Base-by-base conservation (phyloP, 495 filamentous ascomycete species). In the Aspergillus bertholletiae region DNA sequence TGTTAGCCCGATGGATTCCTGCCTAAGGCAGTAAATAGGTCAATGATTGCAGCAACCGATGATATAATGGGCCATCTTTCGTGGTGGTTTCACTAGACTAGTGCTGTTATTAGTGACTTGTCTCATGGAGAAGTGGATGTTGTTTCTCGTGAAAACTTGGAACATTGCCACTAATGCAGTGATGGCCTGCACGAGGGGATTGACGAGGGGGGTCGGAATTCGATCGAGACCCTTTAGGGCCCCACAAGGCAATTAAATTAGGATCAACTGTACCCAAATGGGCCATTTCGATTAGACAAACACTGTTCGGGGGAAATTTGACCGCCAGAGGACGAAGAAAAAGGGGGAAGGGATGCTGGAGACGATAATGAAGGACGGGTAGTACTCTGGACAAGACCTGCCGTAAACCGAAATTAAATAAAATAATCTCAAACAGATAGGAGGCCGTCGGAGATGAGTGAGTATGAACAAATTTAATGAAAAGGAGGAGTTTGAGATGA, bases 161-260 rank as follows among this genome's bases (percentile, higher is more conserved):
- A 43, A 43, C 39, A 43, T 43, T 43, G 18, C 39, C 39, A 43
- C 39, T 43, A 43, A 43, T 2, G 20, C 17, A 22, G 4, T 18
- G 22, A 43, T 43, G 18, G 37, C 17, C 37, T 40, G 37, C 37
- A 40, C 37, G 37, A 40, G 37, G 39, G 20, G 39, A 22, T 22
- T 20, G 18, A 43, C 9, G 20, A 22, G 20, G 11, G 39, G 4
- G 39, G 39, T 43, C 39, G 39, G 39, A 43, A 43, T 43, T 43
- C 39, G 39, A 43, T 43, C 39, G 39, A 43, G 39, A 43, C 39
- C 39, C 39, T 43, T 43, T 2, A 11, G n/a, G 9, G 39, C 3
- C 18, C 39, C 39, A 43, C 39, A 43, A 22, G 39, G 39, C 39
- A 43, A 43, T 43, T 43, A 43, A 43, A 43, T 43, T 43, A 43